phyloP scores from a whole-genome alignment of 768 basidiomycete species.

The Amanita pseudoporphyria region DNA sequence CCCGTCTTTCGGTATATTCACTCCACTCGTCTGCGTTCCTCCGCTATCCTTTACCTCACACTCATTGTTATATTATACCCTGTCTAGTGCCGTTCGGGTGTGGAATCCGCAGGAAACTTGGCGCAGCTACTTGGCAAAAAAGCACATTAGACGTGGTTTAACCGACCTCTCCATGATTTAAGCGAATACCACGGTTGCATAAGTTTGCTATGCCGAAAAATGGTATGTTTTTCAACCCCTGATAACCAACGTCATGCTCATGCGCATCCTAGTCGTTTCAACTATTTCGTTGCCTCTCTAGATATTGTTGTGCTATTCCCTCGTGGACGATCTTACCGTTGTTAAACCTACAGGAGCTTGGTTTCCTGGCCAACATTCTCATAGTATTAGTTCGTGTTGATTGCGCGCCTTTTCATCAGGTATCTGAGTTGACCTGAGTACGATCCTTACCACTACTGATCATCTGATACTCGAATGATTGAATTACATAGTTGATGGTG shows the following conservation, averaged over 20 bases:
- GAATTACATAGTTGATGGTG: slow-evolving; percentile 6
- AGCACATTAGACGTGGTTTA: neutral
- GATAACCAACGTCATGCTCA: neutral
- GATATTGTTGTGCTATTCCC: neutral
- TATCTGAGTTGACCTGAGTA: neutral
- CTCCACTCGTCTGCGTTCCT: neutral
- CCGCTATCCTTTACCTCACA: neutral
- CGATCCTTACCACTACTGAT: neutral
- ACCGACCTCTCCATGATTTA: neutral
- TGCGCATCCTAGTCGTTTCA: neutral
- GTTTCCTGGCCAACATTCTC: neutral
- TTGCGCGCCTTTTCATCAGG: neutral
- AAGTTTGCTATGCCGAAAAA: neutral
- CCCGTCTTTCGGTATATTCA: no score
- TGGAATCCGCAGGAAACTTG: neutral
- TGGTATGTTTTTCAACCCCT: neutral
- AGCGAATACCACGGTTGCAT: neutral
- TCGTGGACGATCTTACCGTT: neutral
- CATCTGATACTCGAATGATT: neutral
- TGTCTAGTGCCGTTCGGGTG: neutral
- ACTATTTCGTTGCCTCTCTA: neutral
- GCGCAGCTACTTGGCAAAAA: neutral
- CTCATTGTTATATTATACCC: slow-evolving; percentile 4
- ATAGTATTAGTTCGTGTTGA: slow-evolving; percentile 1
- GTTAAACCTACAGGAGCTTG: neutral